Percentiles rank a stretch among this genome's conserved stretches.
Conservation (phyloP, 495 filamentous ascomycete genomes). For the Aspergillus cavernicola region DNA sequence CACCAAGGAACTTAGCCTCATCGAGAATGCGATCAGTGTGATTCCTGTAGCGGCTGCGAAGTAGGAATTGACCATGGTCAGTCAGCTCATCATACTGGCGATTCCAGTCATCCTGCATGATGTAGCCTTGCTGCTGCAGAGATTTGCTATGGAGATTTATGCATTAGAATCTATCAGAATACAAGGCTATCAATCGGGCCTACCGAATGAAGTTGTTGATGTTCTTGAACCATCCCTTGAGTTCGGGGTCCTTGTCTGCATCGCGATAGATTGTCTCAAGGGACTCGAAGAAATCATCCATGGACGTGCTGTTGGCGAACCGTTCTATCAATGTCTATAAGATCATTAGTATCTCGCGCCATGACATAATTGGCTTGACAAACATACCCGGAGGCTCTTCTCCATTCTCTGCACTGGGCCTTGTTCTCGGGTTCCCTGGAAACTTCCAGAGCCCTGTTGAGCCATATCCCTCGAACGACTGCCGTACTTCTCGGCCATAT, state of each 20-base stretch:
- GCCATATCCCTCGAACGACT: constrained; percentile 65
- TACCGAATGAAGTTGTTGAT: constrained; percentile 71
- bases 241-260: constrained; percentile 82
- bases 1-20: constrained; percentile 82
- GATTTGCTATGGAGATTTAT: constrained; percentile 50
- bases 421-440: constrained; percentile 65
- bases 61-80: constrained; percentile 81
- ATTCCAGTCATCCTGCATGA: constrained; percentile 79
- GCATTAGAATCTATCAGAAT: constrained; percentile 5
- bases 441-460: constrained; percentile 57
- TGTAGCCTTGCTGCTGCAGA: constrained; percentile 83
- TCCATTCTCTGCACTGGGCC: constrained; percentile 64
- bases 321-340: constrained; percentile 81
- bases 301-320: constrained; percentile 91
- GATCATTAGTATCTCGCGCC: constrained; percentile 60
- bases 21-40: constrained; percentile 87
- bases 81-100: constrained; percentile 80
- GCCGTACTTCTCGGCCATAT: constrained; percentile 80
- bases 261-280: constrained; percentile 88
- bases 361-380: constrained; percentile 35
- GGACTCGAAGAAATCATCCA: constrained; percentile 78
- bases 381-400: constrained; percentile 69
- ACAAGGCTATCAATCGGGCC: not conserved
- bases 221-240: constrained; percentile 84
- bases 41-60: constrained; percentile 80